Base-by-base conservation (phyloP, 106 monocot genomes). In the Iris macrosiphon region DNA sequence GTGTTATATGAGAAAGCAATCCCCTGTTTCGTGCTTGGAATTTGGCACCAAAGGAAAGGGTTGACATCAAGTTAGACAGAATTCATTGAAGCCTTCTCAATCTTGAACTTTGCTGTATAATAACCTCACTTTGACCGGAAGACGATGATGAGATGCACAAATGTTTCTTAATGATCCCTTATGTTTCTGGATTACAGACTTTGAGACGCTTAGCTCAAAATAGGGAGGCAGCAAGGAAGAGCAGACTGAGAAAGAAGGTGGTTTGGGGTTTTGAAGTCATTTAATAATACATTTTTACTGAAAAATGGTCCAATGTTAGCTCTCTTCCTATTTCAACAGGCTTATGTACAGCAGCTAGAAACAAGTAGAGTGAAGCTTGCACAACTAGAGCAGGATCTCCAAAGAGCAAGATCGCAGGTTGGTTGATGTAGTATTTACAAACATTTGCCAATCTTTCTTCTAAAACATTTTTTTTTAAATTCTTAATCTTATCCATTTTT, bases 291-390 rank as follows among this genome's bases (percentile, higher is more conserved):
- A 0, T 4, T 2, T 0, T 4, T 19, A 19, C 10, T 1, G 18
- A 22, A 8, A 19, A 21, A 21, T 19, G 7, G 17, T 10, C 17
- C 17, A 3, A 28, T 2, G 51, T 22, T 27, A 50, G n/a, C 13
- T 30, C 3, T 23, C 4, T 29, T 7, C 4, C 30, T 38, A 22
- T 29, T 25, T 57, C 7, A 31, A 41, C 65, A 91, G 90, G 90
- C 85, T 33, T 85, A 91, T 31, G 74, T 91, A 25, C 85, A 85
- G 27, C 81, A 91, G 34, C 66, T 91, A 34, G 90, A 91, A 57
- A 39, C 73, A 14, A 81, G 90, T 35, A 74, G 69, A 73, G 52
- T 77, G 17, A 84, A 67, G 48, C 77, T 81, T 17, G 40, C 77
- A 37, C 84, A 75, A 52, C 33, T 89, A 23, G 90, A 91, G 45